These are phyloP conservation scores for Coniferiporia sulphurascens DNA, from an alignment of 1,284 basidiomycete genomes.

Conservation along the genomic window DNA sequence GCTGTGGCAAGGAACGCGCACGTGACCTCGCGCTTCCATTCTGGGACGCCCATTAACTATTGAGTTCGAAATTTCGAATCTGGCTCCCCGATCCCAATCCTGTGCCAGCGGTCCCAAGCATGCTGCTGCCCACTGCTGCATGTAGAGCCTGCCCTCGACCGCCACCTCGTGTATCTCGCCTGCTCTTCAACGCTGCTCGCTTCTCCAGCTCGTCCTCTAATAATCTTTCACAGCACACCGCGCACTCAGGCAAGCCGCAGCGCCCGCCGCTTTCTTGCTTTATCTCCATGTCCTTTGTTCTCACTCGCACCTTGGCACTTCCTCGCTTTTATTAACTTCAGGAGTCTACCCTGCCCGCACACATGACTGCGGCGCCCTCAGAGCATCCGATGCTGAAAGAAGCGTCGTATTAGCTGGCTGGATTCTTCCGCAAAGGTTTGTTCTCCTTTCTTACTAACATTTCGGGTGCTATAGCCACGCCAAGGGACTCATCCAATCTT, in stretches of 20 bases:
- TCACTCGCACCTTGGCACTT: neutral
- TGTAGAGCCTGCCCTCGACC: constrained; percentile 9
- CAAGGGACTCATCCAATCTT: constrained; percentile 20
- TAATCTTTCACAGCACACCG: neutral
- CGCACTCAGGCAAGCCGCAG: constrained; percentile 4
- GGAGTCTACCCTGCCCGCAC: constrained; percentile 60
- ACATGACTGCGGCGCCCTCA: constrained; percentile 62
- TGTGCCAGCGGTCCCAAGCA: neutral
- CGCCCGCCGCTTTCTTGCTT: neutral
- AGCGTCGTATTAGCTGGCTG: constrained; percentile 73
- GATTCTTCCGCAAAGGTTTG: constrained; percentile 69
- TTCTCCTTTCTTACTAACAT: constrained; percentile 29
- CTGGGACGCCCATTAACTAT: too few species aligned
- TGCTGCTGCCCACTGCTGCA: constrained; percentile 14
- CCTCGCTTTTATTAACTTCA: constrained; percentile 26
- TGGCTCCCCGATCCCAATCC: neutral
- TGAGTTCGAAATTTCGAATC: too few species aligned
- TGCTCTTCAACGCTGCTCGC: neutral
- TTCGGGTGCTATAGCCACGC: constrained; percentile 10
- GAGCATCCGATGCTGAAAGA: constrained; percentile 47
- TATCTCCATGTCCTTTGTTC: neutral
- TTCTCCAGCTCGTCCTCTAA: neutral
- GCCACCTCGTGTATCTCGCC: constrained; percentile 7
- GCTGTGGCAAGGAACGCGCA: too few species aligned
- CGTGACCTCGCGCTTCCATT: neutral